phyloP scores from a whole-genome alignment of 129 eudicot genomes.

The Tagetes erecta region DNA sequence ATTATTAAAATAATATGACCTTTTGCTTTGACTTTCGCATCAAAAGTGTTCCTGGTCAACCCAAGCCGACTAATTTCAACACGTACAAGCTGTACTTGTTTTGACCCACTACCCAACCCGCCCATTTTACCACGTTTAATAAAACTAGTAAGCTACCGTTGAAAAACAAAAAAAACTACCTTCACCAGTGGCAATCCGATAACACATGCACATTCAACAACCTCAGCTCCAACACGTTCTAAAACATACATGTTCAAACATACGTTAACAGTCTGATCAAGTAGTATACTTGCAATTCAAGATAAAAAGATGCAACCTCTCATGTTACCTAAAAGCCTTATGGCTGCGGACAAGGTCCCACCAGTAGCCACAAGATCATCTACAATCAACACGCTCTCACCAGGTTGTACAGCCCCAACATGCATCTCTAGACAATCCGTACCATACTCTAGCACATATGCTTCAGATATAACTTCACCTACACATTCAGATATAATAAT shows the following conservation, averaged over 20 bases:
- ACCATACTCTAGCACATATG: slow-evolving; percentile 86
- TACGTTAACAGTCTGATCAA: background rate
- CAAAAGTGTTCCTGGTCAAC: background rate
- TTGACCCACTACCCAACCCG: background rate
- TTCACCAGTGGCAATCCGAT: slow-evolving; percentile 77
- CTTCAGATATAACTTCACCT: slow-evolving; percentile 86
- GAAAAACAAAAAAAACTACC: slow-evolving; percentile 33
- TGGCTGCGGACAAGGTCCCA: slow-evolving; percentile 90
- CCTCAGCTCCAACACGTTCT: slow-evolving; percentile 60
- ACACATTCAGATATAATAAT: slow-evolving; percentile 19
- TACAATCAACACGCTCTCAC: slow-evolving; percentile 79
- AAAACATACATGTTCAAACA: slow-evolving; percentile 10
- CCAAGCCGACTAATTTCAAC: background rate
- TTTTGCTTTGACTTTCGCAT: background rate
- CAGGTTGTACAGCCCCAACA: slow-evolving; percentile 77
- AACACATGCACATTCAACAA: slow-evolving; percentile 83
- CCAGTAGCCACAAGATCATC: slow-evolving; percentile 98
- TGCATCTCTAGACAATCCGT: slow-evolving; percentile 93
- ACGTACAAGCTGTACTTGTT: background rate
- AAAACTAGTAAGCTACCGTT: background rate
- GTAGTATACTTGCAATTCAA: background rate
- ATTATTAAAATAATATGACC: background rate
- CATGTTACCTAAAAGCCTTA: slow-evolving; percentile 71
- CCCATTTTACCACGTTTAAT: background rate
- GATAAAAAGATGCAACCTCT: background rate